Base-by-base conservation (phyloP, 108 stramenopile genomes). In the Poteriospumella lacustris region DNA sequence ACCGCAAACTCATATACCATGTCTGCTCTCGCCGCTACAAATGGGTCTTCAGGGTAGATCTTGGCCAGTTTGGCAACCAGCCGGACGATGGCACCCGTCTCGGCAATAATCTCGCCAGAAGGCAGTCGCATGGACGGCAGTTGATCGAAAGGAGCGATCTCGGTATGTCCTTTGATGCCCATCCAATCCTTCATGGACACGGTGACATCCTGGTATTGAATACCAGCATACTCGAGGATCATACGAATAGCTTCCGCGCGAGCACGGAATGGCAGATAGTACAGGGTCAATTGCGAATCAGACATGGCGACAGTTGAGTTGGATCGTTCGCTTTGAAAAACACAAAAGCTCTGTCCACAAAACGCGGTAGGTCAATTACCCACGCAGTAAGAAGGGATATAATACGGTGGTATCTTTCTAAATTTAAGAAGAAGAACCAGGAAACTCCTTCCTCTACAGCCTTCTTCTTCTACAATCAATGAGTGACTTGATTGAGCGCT, bases 71-170 rank as follows among this genome's bases (percentile, higher is more conserved):
- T 64, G 15, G 29, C 60, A 64, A 34, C 60, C 28, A 31, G 36
- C 28, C 60, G 60, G 9, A 24, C 60, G 36, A 64, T 64, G 9
- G 60, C 60, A 64, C 60, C 60, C 28, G 29, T 12, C 36, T 64
- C 33, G 31, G 60, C 60, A 64, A 64, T 64, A 64, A 64, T 33
- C 31, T 64, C 60, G 5, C 60, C 60, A 64, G 5, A 34, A 31
- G 60, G 60, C 5, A 64, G 31, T 31, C 29, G 28, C 24, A 64
- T 5, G 5, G 3, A 19, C 28, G 60, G 60, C 28, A 64, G 29
- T 5, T 19, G 31, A 12, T 34, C 60, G 31, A 64, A 33, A 19
- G 60, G 60, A 9, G 15, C 19, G 15, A 19, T 15, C 47, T 52
- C 15, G 47, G 47, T 52, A 52, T 52, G 47, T 15, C 19, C 9